Conservation (phyloP, 2,329 filamentous ascomycete species). For the Massarina eburnea region DNA sequence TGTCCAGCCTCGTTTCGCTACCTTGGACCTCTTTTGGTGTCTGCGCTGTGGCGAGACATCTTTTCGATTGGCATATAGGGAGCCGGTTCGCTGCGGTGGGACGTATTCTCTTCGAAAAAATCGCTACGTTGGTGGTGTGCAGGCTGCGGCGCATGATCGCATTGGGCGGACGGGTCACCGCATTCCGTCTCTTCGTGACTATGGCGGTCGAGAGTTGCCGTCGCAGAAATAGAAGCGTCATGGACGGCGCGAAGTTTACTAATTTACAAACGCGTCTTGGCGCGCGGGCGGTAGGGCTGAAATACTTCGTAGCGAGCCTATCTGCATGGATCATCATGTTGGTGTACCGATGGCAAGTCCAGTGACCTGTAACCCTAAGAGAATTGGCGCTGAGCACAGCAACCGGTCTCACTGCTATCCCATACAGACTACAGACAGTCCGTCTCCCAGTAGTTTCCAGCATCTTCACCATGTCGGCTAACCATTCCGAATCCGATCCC, state of each 20-base stretch:
- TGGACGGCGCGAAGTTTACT: not conserved
- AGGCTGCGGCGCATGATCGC: conserved; percentile 36
- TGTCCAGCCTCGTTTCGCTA: conserved; percentile 9
- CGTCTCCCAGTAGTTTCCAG: conserved; percentile 1
- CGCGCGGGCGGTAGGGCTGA: not conserved
- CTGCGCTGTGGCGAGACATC: conserved; percentile 30
- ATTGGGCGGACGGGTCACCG: conserved; percentile 19
- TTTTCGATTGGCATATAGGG: conserved; percentile 19
- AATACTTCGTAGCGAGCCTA: no score
- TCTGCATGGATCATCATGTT: not conserved
- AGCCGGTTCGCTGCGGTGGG: conserved; percentile 8
- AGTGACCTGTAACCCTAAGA: no score
- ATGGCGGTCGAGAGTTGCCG: not conserved
- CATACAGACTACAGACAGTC: not conserved
- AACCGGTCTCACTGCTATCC: no score
- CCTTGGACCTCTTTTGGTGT: conserved; percentile 7
- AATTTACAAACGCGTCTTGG: not conserved
- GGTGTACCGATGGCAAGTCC: no score
- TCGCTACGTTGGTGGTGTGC: conserved; percentile 22
- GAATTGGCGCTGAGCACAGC: no score
- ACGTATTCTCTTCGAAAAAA: conserved; percentile 21
- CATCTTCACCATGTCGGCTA: conserved; percentile 23
- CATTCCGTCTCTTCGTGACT: conserved; percentile 20
- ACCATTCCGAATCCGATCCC: conserved; percentile 7
- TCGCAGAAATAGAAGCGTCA: conserved; percentile 4